A percentile compares a stretch with the other conserved stretches of the same genome.
Conservation (phyloP, 129 eudicot species). For the Scalesia atractyloides region DNA sequence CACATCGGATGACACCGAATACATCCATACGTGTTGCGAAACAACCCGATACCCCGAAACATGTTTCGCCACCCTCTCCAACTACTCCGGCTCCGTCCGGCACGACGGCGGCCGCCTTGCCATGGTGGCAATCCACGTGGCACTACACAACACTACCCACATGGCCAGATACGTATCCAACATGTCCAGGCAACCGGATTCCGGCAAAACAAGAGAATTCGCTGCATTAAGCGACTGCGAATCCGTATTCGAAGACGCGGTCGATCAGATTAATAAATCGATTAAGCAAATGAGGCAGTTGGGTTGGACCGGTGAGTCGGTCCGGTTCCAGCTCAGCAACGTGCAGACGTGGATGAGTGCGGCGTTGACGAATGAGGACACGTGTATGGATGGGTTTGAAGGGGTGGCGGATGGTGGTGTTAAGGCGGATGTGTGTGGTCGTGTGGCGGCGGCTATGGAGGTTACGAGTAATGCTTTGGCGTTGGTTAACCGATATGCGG, state of each 20-base stretch:
- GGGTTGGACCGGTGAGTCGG: constrained; percentile 41
- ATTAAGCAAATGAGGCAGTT: constrained; percentile 55
- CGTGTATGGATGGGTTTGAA: constrained; percentile 79
- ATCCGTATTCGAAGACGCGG: constrained; percentile 57
- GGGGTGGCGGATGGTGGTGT: constrained; percentile 38
- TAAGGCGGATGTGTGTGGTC: constrained; percentile 50
- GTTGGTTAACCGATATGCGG: constrained; percentile 62
- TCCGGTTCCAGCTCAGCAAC: constrained; percentile 78
- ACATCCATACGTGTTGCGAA: constrained; percentile 58
- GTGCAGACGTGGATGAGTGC: constrained; percentile 98
- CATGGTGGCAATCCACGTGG: constrained; percentile 56
- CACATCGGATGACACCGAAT: constrained; percentile 37
- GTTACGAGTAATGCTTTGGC: constrained; percentile 85
- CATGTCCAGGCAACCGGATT: constrained; percentile 39
- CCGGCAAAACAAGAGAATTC: constrained; percentile 42
- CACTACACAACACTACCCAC: constrained; percentile 52
- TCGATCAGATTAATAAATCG: constrained; percentile 55
- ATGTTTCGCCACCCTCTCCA: constrained; percentile 60
- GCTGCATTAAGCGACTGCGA: constrained; percentile 69
- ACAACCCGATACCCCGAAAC: constrained; percentile 67
- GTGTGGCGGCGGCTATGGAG: constrained; percentile 48
- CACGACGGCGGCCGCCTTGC: constrained; percentile 60
- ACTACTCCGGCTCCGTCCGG: constrained; percentile 49
- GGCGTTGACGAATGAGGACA: constrained; percentile 85
- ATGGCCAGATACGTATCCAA: constrained; percentile 50